Base-by-base conservation (phyloP, 176 grass and related monocot species). In the Phoenix dactylifera region DNA sequence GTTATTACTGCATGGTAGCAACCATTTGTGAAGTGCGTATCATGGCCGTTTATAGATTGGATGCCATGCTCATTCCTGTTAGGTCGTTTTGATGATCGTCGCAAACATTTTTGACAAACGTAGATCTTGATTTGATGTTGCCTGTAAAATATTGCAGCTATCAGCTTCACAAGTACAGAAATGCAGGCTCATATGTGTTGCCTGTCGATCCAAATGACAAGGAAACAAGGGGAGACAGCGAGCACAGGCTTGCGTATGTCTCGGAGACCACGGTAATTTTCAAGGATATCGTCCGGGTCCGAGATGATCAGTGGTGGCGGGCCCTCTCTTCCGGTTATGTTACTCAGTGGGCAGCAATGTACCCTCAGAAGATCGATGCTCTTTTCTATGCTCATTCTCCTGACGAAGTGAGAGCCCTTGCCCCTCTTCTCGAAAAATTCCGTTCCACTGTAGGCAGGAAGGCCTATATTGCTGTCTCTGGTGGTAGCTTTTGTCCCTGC, bases 81-180 rank as follows among this genome's bases (percentile, higher is more conserved):
- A 44, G 35, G 35, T 44, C 12, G 12, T 44, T 44, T 44, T 44
- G 35, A 2, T 44, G 35, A 44, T 44, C 35, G 1, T 44, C 35
- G 2, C 35, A 39, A 12, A 39, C 0, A 39, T 39, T 12, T 39
- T 7, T 39, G 35, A 39, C 9, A 39, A 1, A 0, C 12, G 3
- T 9, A 14, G 35, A 44, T 12, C 35, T 44, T 44, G 6, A 9
- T 44, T 44, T 44, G 35, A 44, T 14, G 3, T 44, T 44, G 7
- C 2, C 0, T 44, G 35, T 44, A 44, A 44, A 44, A 44, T 44
- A 9, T 44, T 14, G 44, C 80, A 83, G 93, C 56, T 92, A 98
- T 75, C 87, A 92, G 74, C 76, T 98, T 50, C 93, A 98, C 52
- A 98, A 98, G 73, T 98, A 97, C 80, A 97, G 89, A 70, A 89